These are phyloP conservation scores for Exophiala spinifera DNA, from an alignment of 2,329 filamentous ascomycete species.

Conservation along the genomic window DNA sequence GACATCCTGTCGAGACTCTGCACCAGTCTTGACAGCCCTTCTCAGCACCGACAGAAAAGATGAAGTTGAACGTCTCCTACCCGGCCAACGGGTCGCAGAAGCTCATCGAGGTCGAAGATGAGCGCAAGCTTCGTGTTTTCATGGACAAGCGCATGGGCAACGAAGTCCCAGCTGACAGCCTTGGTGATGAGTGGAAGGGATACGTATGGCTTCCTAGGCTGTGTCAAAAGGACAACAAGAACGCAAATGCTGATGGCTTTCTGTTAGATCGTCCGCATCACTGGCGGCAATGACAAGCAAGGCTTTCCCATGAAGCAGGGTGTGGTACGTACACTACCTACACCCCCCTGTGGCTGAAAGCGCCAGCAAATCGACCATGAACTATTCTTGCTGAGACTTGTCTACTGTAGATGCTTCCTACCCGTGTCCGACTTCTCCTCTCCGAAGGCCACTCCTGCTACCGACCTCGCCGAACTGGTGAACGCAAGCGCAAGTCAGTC, in stretches of 20 bases:
- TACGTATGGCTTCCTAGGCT: slow-evolving; percentile 70
- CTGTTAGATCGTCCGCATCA: slow-evolving; percentile 58
- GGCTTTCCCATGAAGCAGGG: slow-evolving; percentile 99
- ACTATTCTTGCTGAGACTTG: slow-evolving; percentile 29
- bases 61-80: slow-evolving; percentile 81
- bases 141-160: slow-evolving; percentile 89
- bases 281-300: slow-evolving; percentile 99
- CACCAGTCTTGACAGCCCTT: slow-evolving; percentile 38
- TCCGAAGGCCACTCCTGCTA: slow-evolving; percentile 98
- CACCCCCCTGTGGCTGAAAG: slow-evolving; percentile 28
- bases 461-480: slow-evolving; percentile 92
- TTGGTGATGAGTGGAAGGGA: slow-evolving; percentile 99
- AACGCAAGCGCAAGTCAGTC: slow-evolving; percentile 99
- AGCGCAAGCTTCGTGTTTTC: slow-evolving; percentile 98
- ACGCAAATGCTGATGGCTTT: slow-evolving; percentile 15
- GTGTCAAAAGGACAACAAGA: neutral
- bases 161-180: slow-evolving; percentile 79
- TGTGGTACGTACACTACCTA: slow-evolving; percentile 54
- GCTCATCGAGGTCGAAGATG: slow-evolving; percentile 98
- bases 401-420: slow-evolving; percentile 71
- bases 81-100: slow-evolving; percentile 99
- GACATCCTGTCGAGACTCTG: slow-evolving; percentile 40
- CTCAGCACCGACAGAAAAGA: slow-evolving; percentile 38
- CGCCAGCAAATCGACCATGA: slow-evolving; percentile 21
- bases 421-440: slow-evolving; percentile 96